Percentiles rank a stretch among this genome's conserved stretches.
Conservation (phyloP, 805 yeast genomes). For the Lachancea cidri region DNA sequence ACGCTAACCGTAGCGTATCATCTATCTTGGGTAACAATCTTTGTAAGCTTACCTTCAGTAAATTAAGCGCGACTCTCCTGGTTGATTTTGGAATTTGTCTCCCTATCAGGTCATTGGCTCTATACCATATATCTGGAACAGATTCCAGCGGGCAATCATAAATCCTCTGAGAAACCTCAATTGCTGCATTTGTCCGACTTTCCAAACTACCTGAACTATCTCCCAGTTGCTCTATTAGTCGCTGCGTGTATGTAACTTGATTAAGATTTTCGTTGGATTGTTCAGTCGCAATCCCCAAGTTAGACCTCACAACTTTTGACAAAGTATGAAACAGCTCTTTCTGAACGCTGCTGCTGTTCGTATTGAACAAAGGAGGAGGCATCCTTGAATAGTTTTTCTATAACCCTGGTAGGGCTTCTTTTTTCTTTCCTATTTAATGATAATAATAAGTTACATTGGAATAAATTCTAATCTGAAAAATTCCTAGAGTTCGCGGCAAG, state of each 20-base stretch:
- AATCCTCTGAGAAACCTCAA: slow-evolving; percentile 44
- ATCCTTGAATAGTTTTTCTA: neutral
- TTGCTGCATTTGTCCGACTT: slow-evolving; percentile 45
- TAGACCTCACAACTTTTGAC: slow-evolving; percentile 5
- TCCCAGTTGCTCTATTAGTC: slow-evolving; percentile 15
- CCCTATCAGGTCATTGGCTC: slow-evolving; percentile 50
- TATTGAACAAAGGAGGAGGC: slow-evolving; percentile 11
- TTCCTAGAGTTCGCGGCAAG: neutral
- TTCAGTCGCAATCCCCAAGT: slow-evolving; percentile 1
- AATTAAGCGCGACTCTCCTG: slow-evolving; percentile 40
- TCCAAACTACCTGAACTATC: slow-evolving; percentile 13
- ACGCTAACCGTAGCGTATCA: slow-evolving; percentile 45
- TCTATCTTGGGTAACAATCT: slow-evolving; percentile 17
- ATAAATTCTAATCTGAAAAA: neutral
- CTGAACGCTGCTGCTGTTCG: slow-evolving; percentile 5
- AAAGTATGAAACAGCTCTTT: slow-evolving; percentile 9
- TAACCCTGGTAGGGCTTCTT: neutral
- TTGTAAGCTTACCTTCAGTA: slow-evolving; percentile 3
- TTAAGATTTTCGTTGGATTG: slow-evolving; percentile 2
- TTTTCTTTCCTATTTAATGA: neutral
- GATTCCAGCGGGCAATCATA: slow-evolving; percentile 50
- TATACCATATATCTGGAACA: slow-evolving; percentile 72
- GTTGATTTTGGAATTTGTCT: slow-evolving; percentile 29
- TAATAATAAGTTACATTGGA: neutral
- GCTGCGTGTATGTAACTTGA: slow-evolving; percentile 4